phyloP scores from a whole-genome alignment of 2,329 filamentous ascomycete genomes.

The Kalmusia sp. region DNA sequence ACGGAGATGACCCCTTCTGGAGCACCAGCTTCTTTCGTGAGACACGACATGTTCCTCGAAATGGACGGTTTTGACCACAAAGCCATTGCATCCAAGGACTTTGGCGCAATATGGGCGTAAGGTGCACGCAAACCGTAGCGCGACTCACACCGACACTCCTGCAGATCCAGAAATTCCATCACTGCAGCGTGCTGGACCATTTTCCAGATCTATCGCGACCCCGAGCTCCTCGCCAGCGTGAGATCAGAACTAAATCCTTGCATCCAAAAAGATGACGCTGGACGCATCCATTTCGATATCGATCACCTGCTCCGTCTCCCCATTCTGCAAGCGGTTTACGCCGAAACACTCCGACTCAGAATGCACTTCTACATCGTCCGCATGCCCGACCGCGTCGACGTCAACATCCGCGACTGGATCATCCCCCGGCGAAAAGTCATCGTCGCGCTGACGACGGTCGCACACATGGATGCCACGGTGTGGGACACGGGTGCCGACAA shows the following conservation, averaged over 20 bases:
- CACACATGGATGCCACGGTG: conserved; percentile 28
- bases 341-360: conserved; percentile 43
- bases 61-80: conserved; percentile 15
- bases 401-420: conserved; percentile 33
- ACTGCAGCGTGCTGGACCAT: conserved; percentile 27
- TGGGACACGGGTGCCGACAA: conserved; percentile 36
- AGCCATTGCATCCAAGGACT: conserved; percentile 13
- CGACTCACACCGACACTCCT: neutral
- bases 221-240: conserved; percentile 17
- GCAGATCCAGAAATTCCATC: conserved; percentile 8
- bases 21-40: conserved; percentile 12
- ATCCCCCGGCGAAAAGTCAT: conserved; percentile 35
- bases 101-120: conserved; percentile 15
- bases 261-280: neutral
- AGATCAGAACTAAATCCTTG: neutral
- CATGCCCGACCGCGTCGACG: conserved; percentile 17
- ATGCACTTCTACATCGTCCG: conserved; percentile 25
- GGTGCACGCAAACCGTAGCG: neutral
- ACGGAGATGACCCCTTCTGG: conserved; percentile 20
- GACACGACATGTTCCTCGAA: conserved; percentile 11
- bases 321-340: conserved; percentile 47
- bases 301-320: conserved; percentile 5
- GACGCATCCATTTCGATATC: conserved; percentile 18
- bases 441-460: conserved; percentile 31
- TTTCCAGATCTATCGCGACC: conserved; percentile 25